phyloP scores from a whole-genome alignment of 2,329 filamentous ascomycete species.

The Xylariaceae sp. region DNA sequence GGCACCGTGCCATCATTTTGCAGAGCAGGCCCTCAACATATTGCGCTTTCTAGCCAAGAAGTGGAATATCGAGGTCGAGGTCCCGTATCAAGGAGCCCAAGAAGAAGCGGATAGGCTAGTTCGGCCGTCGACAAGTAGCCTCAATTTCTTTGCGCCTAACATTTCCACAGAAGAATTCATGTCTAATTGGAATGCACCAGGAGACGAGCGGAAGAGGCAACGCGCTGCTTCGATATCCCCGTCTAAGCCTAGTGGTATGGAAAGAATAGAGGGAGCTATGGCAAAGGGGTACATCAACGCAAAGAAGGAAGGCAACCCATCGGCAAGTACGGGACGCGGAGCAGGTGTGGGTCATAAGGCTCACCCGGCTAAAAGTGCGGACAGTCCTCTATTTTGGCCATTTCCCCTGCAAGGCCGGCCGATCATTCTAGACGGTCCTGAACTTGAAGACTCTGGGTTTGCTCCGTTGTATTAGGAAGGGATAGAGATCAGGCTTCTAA shows the following conservation, averaged over 20 bases:
- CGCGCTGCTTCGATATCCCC: constrained; percentile 19
- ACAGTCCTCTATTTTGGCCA: constrained; percentile 66
- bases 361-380: constrained; percentile 46
- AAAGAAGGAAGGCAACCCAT: not conserved
- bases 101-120: constrained; percentile 50
- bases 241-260: constrained; percentile 19
- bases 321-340: not conserved
- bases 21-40: constrained; percentile 66
- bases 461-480: constrained; percentile 44
- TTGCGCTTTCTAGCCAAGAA: constrained; percentile 63
- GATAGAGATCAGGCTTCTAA: not conserved
- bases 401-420: constrained; percentile 67
- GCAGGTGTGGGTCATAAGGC: constrained; percentile 27
- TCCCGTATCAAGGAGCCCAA: constrained; percentile 42
- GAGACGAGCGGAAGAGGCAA: constrained; percentile 13
- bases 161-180: constrained; percentile 56
- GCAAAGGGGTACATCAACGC: constrained; percentile 5
- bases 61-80: constrained; percentile 63
- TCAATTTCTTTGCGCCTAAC: constrained; percentile 65
- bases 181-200: constrained; percentile 51
- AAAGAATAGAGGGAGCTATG: constrained; percentile 37
- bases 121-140: constrained; percentile 57
- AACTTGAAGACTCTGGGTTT: constrained; percentile 61
- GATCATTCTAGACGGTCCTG: constrained; percentile 55
- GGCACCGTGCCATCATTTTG: constrained; percentile 66